These are phyloP conservation scores for Podospora pseudopauciseta DNA, from an alignment of 495 filamentous ascomycete genomes.

Conservation along the genomic window DNA sequence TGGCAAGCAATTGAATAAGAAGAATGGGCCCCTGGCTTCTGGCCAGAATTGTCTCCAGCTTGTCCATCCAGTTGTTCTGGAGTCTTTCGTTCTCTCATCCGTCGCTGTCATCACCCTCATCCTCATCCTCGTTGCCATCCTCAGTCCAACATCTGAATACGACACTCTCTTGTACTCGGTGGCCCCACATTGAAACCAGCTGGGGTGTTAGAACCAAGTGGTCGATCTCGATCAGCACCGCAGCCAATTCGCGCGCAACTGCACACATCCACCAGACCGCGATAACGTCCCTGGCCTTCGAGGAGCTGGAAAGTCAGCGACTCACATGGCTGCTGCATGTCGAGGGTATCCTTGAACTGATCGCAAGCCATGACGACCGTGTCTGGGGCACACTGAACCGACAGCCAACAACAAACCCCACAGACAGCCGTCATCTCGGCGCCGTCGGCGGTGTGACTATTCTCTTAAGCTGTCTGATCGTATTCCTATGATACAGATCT, in stretches of 20 bases:
- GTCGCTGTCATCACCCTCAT: neutral
- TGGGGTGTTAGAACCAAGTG: neutral
- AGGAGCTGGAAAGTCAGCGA: conserved; percentile 4
- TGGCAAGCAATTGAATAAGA: neutral
- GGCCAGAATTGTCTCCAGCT: neutral
- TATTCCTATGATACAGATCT: too few relatives aligned
- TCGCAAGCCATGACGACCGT: neutral
- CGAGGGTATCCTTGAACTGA: conserved; percentile 7
- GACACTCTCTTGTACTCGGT: neutral
- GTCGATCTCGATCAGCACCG: neutral
- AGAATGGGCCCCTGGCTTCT: neutral
- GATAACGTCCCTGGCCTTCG: conserved; percentile 12
- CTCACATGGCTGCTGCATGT: conserved; percentile 11
- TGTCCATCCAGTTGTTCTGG: neutral
- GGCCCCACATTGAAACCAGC: neutral
- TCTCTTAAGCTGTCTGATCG: too few relatives aligned
- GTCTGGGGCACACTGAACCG: conserved; percentile 6
- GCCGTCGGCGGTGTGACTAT: too few relatives aligned
- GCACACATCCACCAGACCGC: neutral
- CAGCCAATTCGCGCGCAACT: neutral
- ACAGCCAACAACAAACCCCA: neutral
- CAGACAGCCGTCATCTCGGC: too few relatives aligned
- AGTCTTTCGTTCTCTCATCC: neutral
- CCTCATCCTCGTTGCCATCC: neutral
- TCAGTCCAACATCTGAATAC: neutral